A percentile compares a stretch with the other conserved stretches of the same genome.
Conservation (phyloP, 2,329 filamentous ascomycete species). For the Epichloe bromicola region DNA sequence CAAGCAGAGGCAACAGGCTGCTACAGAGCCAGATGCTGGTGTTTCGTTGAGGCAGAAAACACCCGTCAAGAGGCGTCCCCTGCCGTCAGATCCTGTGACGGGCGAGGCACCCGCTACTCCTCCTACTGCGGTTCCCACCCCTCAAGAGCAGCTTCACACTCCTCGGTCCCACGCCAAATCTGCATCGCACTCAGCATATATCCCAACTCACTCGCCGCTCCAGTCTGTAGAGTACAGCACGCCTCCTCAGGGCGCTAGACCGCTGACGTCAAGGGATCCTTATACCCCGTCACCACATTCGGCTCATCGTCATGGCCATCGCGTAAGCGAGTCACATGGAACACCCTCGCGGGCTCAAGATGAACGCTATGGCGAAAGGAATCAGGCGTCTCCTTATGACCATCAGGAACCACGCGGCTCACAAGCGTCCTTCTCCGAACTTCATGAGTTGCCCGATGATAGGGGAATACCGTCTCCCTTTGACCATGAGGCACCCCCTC, state of each 20-base stretch:
- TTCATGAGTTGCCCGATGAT: constrained; percentile 22
- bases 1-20: constrained; percentile 34
- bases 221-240: constrained; percentile 39
- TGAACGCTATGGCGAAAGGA: constrained; percentile 23
- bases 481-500: constrained; percentile 37
- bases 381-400: constrained; percentile 20
- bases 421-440: constrained; percentile 20
- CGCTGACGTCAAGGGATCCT: constrained; percentile 16
- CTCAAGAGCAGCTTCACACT: constrained; percentile 30
- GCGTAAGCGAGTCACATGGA: constrained; percentile 24
- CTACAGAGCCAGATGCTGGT: constrained; percentile 23
- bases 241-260: constrained; percentile 16
- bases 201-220: constrained; percentile 39
- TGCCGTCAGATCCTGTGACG: constrained; percentile 66
- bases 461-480: constrained; percentile 20
- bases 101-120: constrained; percentile 29
- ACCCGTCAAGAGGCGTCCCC: constrained; percentile 67
- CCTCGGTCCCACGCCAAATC: constrained; percentile 33
- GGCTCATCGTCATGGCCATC: constrained; percentile 18
- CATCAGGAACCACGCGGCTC: constrained; percentile 24
- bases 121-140: constrained; percentile 12
- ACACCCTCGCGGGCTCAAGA: constrained; percentile 22
- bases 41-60: constrained; percentile 35
- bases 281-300: constrained; percentile 22
- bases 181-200: constrained; percentile 23